Evolutionary conservation across 768 basidiomycete genomes (phyloP).

Genomic region (Boletus fagicola): DNA sequence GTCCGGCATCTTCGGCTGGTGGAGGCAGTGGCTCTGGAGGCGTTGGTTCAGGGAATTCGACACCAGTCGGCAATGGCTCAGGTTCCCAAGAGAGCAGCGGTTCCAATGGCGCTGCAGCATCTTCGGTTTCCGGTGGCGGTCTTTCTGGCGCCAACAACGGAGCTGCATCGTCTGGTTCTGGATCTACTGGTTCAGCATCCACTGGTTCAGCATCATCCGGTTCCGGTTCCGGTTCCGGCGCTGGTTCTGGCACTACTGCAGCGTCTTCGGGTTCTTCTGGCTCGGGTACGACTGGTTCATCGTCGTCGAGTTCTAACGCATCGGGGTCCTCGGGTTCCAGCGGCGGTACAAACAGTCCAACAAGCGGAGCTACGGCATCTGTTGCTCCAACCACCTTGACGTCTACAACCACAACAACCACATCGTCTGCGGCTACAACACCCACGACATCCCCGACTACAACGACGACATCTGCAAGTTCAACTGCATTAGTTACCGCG

Average conservation of each 20-base stretch:
- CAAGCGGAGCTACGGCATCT: neutral
- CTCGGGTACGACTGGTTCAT: neutral
- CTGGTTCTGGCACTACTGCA: neutral
- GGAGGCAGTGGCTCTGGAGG: neutral
- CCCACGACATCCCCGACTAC: neutral
- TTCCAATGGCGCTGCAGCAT: neutral
- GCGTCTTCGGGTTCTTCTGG: neutral
- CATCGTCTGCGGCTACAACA: neutral
- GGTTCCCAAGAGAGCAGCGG: neutral
- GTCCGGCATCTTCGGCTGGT: neutral
- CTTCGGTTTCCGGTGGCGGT: neutral
- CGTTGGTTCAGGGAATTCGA: neutral
- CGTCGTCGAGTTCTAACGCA: neutral
- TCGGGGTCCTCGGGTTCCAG: neutral
- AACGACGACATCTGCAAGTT: constrained; percentile 1
- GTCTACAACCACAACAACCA: neutral
- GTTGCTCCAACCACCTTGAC: neutral
- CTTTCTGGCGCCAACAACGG: neutral
- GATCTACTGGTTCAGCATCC: neutral
- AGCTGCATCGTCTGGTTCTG: neutral
- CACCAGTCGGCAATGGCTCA: neutral
- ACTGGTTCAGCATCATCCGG: neutral
- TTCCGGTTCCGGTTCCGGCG: neutral
- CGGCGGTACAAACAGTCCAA: neutral
- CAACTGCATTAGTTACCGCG: neutral